phyloP scores from a whole-genome alignment of 83 land plant species.

The Isoetes engelmannii region DNA sequence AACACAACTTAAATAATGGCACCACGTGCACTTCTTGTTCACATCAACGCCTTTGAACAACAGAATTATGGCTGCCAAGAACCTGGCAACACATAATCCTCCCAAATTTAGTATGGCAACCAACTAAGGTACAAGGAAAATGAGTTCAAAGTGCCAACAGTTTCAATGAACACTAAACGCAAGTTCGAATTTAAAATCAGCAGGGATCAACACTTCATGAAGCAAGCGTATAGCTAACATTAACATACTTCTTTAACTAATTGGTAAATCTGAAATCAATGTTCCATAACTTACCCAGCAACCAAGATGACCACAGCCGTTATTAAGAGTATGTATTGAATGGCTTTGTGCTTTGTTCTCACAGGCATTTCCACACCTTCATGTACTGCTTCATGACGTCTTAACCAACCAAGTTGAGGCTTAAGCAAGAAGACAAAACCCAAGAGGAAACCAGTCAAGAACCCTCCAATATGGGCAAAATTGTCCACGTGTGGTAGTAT shows the following conservation, averaged over 20 bases:
- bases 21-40: constrained; percentile 77
- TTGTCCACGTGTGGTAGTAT: constrained; percentile 73
- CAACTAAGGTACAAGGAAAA: too few species aligned
- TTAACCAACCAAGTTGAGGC: constrained; percentile 69
- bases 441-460: constrained; percentile 66
- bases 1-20: constrained; percentile 76
- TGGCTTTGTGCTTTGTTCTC: constrained; percentile 45
- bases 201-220: too few species aligned
- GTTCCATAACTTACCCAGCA: constrained; percentile 41
- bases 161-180: too few species aligned
- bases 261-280: too few species aligned
- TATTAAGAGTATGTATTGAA: constrained; percentile 52
- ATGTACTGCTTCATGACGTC: constrained; percentile 25
- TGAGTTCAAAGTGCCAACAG: too few species aligned
- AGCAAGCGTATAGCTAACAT: too few species aligned
- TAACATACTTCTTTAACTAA: too few species aligned
- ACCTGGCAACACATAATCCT: constrained; percentile 27
- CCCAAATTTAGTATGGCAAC: neutral
- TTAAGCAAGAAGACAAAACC: constrained; percentile 78
- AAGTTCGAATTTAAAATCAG: too few species aligned
- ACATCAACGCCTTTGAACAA: constrained; percentile 46
- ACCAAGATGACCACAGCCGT: constrained; percentile 42
- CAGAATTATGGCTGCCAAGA: constrained; percentile 41
- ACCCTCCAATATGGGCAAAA: constrained; percentile 91
- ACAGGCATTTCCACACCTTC: constrained; percentile 15